Evolutionary conservation across 2,329 filamentous ascomycete genomes (phyloP).

Genomic region (Neonectria coccinea): DNA sequence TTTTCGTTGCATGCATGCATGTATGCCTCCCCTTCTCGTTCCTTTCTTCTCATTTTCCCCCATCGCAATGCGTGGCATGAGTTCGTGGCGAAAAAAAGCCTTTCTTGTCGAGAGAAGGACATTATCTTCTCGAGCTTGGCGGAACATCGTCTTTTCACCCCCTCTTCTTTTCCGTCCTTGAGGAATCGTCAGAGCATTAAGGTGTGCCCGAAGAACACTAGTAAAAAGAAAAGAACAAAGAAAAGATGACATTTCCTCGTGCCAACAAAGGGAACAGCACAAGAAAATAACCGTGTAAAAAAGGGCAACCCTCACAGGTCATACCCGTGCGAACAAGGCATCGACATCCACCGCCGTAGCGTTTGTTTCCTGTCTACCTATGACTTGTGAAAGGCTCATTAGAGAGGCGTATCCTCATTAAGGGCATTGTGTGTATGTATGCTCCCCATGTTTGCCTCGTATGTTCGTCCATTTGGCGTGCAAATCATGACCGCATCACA

Average conservation of each 20-base stretch:
- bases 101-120: conserved; percentile 19
- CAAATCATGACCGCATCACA: conserved; percentile 15
- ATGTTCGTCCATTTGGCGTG: conserved; percentile 19
- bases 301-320: conserved; percentile 36
- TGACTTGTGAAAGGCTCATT: conserved; percentile 45
- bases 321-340: conserved; percentile 44
- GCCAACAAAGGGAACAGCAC: conserved; percentile 44
- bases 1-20: not conserved
- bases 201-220: conserved; percentile 34
- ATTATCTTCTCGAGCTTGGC: conserved; percentile 25
- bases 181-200: conserved; percentile 45
- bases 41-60: conserved; percentile 6
- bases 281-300: conserved; percentile 40
- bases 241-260: conserved; percentile 44
- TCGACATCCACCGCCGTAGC: conserved; percentile 37
- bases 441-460: conserved; percentile 25
- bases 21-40: conserved; percentile 4
- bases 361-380: conserved; percentile 45
- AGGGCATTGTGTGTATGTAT: conserved; percentile 28
- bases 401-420: conserved; percentile 37
- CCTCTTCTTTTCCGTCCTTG: conserved; percentile 15
- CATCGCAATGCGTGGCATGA: conserved; percentile 14
- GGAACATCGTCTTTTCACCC: conserved; percentile 11
- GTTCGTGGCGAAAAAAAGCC: conserved; percentile 10
- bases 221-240: conserved; percentile 37